Evolutionary conservation across 179 eudicot species (phyloP), one percentile per base, ranked within the genome.

Genomic region (Actinidia arguta): DNA sequence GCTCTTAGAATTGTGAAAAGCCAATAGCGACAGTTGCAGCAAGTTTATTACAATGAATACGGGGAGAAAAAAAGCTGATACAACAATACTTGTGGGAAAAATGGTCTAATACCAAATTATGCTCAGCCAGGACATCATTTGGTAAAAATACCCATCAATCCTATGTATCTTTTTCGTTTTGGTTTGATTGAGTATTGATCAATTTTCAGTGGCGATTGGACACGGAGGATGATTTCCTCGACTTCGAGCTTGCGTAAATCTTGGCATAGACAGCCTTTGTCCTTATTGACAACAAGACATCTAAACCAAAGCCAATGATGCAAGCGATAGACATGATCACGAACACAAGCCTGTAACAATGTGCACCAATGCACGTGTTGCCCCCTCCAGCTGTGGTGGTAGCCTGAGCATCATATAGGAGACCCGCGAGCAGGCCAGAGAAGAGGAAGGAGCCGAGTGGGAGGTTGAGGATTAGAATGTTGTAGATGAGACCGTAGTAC

Each of bases 381-480:
- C 99, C 93, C 0, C 99, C 99, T 6, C 90, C 92, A 1, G 89
- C 81, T 0, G 95, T 92, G 14, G 71, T 50, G 0, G 98, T 91
- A 3, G 99, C 99, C 86, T 95, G 80, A 0, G 90, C 78, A 39
- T 96, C 99, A 50, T 96, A 96, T 25, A 95, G 64, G 79, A 87
- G 80, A 16, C 96, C 98, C 0, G 98, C 99, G 0, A 95, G 92
- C 51, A 95, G 86, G 31, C 98, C 98, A 0, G 99, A 96, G 88
- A 96, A 96, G 27, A 96, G 94, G 87, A 91, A 96, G 44, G 99
- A 95, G 12, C 99, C 99, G 0, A 95, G 90, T 14, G 99, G 98
- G 10, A 95, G 92, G 82, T 91, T 95, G 75, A 96, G 91, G 80
- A 92, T 92, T 12, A 97, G 85, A 69, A 97, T 86, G 82, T 97